A percentile compares a stretch with the other conserved stretches of the same genome.
Conservation (phyloP, 805 yeast genomes). For the Kodamaea sagamina region DNA sequence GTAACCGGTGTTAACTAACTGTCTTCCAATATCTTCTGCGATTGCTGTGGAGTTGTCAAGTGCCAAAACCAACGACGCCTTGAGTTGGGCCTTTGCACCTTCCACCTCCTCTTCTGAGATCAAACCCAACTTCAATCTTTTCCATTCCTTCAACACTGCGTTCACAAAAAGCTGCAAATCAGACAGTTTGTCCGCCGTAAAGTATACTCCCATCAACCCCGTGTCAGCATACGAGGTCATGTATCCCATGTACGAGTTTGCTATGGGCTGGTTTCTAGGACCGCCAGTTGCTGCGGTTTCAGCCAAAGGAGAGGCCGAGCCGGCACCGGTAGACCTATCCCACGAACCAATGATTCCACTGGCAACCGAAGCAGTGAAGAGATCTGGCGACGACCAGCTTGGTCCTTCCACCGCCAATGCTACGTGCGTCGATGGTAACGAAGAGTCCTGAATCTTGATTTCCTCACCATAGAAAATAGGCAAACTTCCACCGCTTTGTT, state of each 20-base stretch:
- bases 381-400: constrained; percentile 94
- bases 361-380: constrained; percentile 91
- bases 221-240: constrained; percentile 97
- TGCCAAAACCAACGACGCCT: constrained; percentile 86
- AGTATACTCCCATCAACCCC: constrained; percentile 96
- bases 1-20: constrained; percentile 89
- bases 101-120: constrained; percentile 84
- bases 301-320: constrained; percentile 85
- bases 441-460: constrained; percentile 75
- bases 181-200: constrained; percentile 76
- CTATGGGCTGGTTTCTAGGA: constrained; percentile 63
- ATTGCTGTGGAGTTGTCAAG: constrained; percentile 94
- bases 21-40: constrained; percentile 98
- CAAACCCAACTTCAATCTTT: constrained; percentile 74
- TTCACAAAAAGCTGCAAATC: constrained; percentile 68
- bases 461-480: constrained; percentile 88
- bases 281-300: constrained; percentile 61
- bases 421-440: constrained; percentile 85
- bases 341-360: constrained; percentile 97
- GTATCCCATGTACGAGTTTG: constrained; percentile 95
- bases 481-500: constrained; percentile 68
- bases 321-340: constrained; percentile 90
- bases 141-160: constrained; percentile 86
- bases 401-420: constrained; percentile 98
- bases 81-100: constrained; percentile 91